These are phyloP conservation scores for Lactarius deliciosus DNA, from an alignment of 768 basidiomycete species.

Conservation along the genomic window DNA sequence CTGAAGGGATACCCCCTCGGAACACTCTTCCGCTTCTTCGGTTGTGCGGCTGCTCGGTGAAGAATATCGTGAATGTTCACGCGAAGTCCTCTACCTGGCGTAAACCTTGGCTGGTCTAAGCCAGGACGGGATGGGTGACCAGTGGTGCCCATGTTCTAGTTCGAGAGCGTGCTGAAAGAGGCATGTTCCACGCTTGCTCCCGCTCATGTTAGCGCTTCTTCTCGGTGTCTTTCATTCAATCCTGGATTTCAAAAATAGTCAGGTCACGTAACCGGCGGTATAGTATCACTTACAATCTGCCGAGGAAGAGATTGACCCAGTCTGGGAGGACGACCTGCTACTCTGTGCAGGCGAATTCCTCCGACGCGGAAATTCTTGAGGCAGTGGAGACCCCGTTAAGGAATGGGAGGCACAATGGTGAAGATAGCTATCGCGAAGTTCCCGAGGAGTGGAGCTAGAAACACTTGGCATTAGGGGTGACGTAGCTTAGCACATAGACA, in stretches of 20 bases:
- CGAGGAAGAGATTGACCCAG: slow-evolving; percentile 24
- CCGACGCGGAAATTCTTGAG: slow-evolving; percentile 23
- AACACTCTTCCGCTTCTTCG: no score
- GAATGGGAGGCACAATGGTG: slow-evolving; percentile 30
- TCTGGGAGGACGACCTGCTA: slow-evolving; percentile 23
- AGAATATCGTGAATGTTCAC: no score
- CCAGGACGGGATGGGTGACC: no score
- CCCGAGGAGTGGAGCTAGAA: slow-evolving; percentile 20
- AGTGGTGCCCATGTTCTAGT: no score
- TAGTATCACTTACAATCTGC: slow-evolving; percentile 27
- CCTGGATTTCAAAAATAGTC: slow-evolving; percentile 29
- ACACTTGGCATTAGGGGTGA: not conserved
- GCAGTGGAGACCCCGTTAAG: slow-evolving; percentile 23
- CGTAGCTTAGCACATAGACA: not conserved
- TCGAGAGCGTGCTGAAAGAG: slow-evolving; percentile 39
- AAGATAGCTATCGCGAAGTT: slow-evolving; percentile 28
- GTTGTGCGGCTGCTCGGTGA: no score
- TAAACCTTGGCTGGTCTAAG: no score
- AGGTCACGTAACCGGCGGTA: not conserved
- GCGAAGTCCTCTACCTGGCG: no score
- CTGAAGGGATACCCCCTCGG: no score
- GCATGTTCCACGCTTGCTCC: slow-evolving; percentile 53
- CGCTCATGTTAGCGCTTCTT: slow-evolving; percentile 41
- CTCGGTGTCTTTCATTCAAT: slow-evolving; percentile 35
- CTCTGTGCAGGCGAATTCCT: slow-evolving; percentile 17